Base-by-base conservation (phyloP, 139 green algal genomes). In the Astrephomene gubernaculifera region DNA sequence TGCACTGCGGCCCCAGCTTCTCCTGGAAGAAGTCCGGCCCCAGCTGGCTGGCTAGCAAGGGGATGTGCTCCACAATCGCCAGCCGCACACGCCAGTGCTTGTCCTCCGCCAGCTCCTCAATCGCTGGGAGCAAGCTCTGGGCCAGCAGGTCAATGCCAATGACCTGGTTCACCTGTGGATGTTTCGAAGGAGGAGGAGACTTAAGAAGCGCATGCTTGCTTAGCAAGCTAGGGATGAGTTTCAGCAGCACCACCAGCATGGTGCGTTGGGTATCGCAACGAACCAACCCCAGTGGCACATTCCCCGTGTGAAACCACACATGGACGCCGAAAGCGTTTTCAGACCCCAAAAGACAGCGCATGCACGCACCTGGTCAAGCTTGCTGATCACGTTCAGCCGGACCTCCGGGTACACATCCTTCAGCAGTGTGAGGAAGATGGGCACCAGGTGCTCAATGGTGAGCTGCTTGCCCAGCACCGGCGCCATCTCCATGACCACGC, bases 31-130 rank as follows among this genome's bases (percentile, higher is more conserved):
- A 96, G 72, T 94, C 89, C 27, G 90, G 79, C 9, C 95, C 96
- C 72, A 98, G 93, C 93, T 99, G 96, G 35, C 85, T 90, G 38
- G 98, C 98, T 80, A 99, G 93, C 85, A 99, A 87, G 10, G 98
- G 98, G 53, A 99, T 97, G 93, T 99, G 98, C 87, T 98, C 93
- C 80, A 99, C 98, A 88, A 99, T 99, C 21, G 98, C 98, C 72
- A 99, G 90, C 60, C 98, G 91, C 85, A 99, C 97, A 33, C 98
- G 95, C 98, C 98, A 99, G 89, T 99, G 96, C 88, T 96, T 96
- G 93, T 99, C 98, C 89, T 98, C 95, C 3, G 98, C 96, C 33
- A 99, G 93, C 83, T 99, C 97, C 86, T 98, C 94, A 64, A 99
- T 98, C 0, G 98, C 97, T 0, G 98, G 98, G 84, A 99, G 91